Percentiles rank a stretch among this genome's conserved stretches.
phyloP scores from a whole-genome alignment of 768 basidiomycete genomes.

The Rhodosporidiobolus sp. region DNA sequence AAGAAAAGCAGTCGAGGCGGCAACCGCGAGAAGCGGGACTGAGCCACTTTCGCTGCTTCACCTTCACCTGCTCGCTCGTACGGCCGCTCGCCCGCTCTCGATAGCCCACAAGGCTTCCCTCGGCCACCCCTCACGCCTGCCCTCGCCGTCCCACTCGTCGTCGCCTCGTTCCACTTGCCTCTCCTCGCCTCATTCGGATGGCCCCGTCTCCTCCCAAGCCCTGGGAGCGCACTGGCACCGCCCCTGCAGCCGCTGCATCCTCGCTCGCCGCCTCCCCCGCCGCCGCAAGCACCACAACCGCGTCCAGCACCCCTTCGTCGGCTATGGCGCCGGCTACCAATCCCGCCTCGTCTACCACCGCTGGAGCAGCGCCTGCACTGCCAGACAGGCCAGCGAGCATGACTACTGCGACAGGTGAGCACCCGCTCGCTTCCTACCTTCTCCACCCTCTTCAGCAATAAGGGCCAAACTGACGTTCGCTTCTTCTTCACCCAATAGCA shows the following conservation, averaged over 20 bases:
- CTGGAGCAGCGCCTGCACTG: slow-evolving; percentile 51
- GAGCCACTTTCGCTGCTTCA: too few species aligned
- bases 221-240: slow-evolving; percentile 63
- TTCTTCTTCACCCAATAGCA: slow-evolving; percentile 24
- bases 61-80: too few species aligned
- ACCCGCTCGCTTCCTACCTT: too few species aligned
- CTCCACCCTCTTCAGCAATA: fast-evolving
- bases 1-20: too few species aligned
- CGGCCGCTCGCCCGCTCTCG: neutral
- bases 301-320: slow-evolving; percentile 16
- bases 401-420: slow-evolving; percentile 8
- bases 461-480: neutral
- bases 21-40: too few species aligned
- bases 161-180: neutral
- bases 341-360: slow-evolving; percentile 33
- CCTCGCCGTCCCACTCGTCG: neutral
- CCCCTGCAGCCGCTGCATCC: slow-evolving; percentile 39
- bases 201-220: slow-evolving; percentile 77
- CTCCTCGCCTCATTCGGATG: slow-evolving; percentile 53
- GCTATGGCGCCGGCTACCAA: slow-evolving; percentile 33
- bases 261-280: slow-evolving; percentile 47
- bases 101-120: neutral
- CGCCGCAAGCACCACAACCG: too few species aligned
- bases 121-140: neutral
- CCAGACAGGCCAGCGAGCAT: slow-evolving; percentile 66